Conservation (phyloP, 169 alveolate species). For the Plasmodium gallinaceum region DNA sequence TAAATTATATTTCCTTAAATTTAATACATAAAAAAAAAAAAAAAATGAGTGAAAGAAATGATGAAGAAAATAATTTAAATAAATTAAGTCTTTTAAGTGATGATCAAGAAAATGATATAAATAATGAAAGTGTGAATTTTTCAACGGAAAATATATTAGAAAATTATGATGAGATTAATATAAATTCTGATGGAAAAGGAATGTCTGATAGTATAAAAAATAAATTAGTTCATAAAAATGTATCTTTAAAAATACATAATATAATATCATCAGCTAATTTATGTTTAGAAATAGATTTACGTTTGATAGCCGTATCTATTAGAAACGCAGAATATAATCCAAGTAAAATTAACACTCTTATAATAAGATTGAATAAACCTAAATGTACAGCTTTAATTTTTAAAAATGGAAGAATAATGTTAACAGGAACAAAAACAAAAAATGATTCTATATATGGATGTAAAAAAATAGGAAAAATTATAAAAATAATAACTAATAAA, state of each 20-base stretch:
- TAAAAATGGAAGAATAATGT: constrained; percentile 96
- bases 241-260: constrained; percentile 93
- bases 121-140: neutral
- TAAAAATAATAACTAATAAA: constrained; percentile 92
- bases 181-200: neutral
- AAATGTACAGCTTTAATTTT: constrained; percentile 97
- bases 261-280: constrained; percentile 96
- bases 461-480: constrained; percentile 95
- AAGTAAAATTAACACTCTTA: constrained; percentile 96
- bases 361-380: constrained; percentile 96
- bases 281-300: constrained; percentile 91
- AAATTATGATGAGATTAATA: neutral
- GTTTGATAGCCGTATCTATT: constrained; percentile 94
- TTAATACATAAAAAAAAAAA: neutral
- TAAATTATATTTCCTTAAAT: neutral
- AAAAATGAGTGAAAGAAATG: neutral
- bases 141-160: neutral
- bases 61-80: neutral
- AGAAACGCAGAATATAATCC: constrained; percentile 98
- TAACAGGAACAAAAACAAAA: constrained; percentile 97
- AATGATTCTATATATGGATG: constrained; percentile 94
- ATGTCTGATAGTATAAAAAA: constrained; percentile 19
- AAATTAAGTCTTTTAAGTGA: neutral
- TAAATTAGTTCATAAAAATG: constrained; percentile 74
- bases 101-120: neutral